phyloP scores from a whole-genome alignment of 371 early-diverging fungal genomes.

The Apophysomyces ossiformis region DNA sequence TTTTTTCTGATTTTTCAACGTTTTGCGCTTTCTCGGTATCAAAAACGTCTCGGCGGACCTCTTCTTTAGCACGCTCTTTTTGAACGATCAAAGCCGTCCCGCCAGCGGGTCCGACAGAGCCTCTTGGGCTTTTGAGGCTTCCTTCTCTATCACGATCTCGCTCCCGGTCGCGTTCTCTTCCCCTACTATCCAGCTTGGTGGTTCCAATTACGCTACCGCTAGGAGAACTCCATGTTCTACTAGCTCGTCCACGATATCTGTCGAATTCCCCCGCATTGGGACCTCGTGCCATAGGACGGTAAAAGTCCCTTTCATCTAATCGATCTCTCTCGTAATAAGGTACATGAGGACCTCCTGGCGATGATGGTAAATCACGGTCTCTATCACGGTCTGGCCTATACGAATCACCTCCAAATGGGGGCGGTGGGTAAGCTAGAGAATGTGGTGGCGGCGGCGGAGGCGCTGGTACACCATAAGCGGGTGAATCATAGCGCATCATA shows the following conservation, averaged over 20 bases:
- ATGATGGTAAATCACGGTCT: slow-evolving; percentile 46
- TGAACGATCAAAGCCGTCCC: slow-evolving; percentile 5
- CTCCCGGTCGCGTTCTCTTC: slow-evolving; percentile 19
- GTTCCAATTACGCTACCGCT: slow-evolving; percentile 19
- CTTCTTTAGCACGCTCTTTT: slow-evolving; percentile 14
- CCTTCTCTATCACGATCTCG: slow-evolving; percentile 42
- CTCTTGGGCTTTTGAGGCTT: slow-evolving; percentile 29
- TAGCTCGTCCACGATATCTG: slow-evolving; percentile 36
- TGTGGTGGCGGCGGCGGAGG: slow-evolving; percentile 28
- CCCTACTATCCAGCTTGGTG: slow-evolving; percentile 15
- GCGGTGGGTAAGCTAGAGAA: slow-evolving; percentile 17
- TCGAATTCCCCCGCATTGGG: slow-evolving; percentile 34
- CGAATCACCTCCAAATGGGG: slow-evolving; percentile 52
- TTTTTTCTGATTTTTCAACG: not conserved
- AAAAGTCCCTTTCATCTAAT: slow-evolving; percentile 45
- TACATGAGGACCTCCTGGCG: slow-evolving; percentile 36
- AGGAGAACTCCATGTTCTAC: slow-evolving; percentile 20
- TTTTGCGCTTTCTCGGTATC: not conserved
- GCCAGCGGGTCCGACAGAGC: slow-evolving; percentile 14
- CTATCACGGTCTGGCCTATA: slow-evolving; percentile 51
- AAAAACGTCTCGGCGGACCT: not conserved
- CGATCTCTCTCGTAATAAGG: slow-evolving; percentile 50
- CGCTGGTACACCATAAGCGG: slow-evolving; percentile 44
- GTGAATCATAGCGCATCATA: slow-evolving; percentile 44
- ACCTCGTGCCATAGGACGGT: slow-evolving; percentile 22